phyloP scores from a whole-genome alignment of 805 yeast species.

The Zygoascus ofunaensis region DNA sequence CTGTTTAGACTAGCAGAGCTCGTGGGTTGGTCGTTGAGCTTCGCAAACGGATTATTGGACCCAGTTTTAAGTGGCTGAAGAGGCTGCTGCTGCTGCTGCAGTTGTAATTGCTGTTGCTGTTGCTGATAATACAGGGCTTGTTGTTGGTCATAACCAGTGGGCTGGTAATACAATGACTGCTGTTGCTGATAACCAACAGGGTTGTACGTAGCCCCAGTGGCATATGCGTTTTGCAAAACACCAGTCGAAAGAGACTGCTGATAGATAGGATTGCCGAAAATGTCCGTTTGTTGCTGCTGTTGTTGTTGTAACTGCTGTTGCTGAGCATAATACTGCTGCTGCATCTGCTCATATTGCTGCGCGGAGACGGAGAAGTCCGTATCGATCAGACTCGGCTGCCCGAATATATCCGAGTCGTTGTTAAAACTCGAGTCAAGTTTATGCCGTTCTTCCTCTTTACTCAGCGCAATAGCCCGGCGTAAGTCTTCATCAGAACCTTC shows the following conservation, averaged over 20 bases:
- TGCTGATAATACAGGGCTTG: conserved; percentile 25
- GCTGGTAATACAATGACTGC: conserved; percentile 33
- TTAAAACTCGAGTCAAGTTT: conserved; percentile 28
- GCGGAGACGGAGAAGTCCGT: conserved; percentile 22
- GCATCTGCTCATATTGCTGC: too few species aligned
- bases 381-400: conserved; percentile 21
- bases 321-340: conserved; percentile 23
- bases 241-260: conserved; percentile 48
- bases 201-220: conserved; percentile 16
- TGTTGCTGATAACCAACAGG: conserved; percentile 20
- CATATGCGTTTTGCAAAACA: conserved; percentile 38
- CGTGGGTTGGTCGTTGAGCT: conserved; percentile 10
- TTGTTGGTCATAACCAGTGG: conserved; percentile 31
- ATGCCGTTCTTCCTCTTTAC: conserved; percentile 67
- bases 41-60: conserved; percentile 71
- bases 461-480: conserved; percentile 57
- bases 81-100: conserved; percentile 28
- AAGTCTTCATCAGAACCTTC: conserved; percentile 52
- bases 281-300: conserved; percentile 37
- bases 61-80: conserved; percentile 58
- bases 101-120: conserved; percentile 33
- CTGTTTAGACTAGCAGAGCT: not conserved
- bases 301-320: conserved; percentile 18
- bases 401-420: conserved; percentile 12
- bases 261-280: conserved; percentile 55